phyloP scores from a whole-genome alignment of 2,329 filamentous ascomycete species.

The Simplicillium aogashimaense region DNA sequence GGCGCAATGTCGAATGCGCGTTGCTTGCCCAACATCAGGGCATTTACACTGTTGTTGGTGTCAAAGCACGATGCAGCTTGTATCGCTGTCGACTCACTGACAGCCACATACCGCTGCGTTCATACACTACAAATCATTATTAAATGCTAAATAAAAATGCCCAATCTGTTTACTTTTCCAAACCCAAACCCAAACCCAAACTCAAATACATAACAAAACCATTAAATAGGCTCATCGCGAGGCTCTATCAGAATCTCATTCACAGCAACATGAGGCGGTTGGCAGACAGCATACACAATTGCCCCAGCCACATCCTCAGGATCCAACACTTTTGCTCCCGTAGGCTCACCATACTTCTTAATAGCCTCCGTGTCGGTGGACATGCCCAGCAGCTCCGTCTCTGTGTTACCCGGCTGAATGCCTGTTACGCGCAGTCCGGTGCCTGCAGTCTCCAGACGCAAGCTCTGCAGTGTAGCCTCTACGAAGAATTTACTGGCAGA shows the following conservation, averaged over 20 bases:
- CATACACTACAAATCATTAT: background rate
- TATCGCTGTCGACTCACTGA: no score
- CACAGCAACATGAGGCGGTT: constrained; percentile 66
- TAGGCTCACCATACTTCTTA: constrained; percentile 68
- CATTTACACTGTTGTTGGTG: no score
- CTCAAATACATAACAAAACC: background rate
- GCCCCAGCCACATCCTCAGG: constrained; percentile 62
- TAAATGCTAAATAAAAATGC: background rate
- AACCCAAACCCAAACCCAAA: no score
- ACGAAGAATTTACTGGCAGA: constrained; percentile 80
- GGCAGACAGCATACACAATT: constrained; percentile 65
- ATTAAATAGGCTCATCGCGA: constrained; percentile 61
- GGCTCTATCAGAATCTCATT: constrained; percentile 77
- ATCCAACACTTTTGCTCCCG: constrained; percentile 65
- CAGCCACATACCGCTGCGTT: no score
- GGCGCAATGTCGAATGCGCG: no score
- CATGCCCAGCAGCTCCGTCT: constrained; percentile 64
- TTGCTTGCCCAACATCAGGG: no score
- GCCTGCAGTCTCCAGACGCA: constrained; percentile 68
- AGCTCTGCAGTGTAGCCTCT: constrained; percentile 65
- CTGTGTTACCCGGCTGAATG: constrained; percentile 69
- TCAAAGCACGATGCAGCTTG: no score
- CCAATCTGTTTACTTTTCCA: background rate
- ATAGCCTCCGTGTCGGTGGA: constrained; percentile 67
- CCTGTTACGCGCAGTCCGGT: constrained; percentile 63